Base-by-base conservation (phyloP, 2,329 filamentous ascomycete genomes). In the Emergomyces pasteurianus region DNA sequence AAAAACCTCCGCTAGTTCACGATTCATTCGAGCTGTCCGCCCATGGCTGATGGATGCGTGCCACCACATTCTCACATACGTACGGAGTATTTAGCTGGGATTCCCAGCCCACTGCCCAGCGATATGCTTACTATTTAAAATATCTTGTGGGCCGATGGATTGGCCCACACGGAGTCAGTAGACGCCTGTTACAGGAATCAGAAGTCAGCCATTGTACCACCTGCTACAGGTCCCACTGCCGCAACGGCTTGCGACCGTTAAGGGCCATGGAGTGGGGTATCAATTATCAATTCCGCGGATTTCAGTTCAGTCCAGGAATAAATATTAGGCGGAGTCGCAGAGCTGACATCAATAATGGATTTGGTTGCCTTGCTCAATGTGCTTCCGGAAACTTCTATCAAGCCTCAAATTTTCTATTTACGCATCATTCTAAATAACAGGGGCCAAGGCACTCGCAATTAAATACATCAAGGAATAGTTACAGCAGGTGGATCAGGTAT, bases 131-230 rank as follows among this genome's bases (percentile, higher is more conserved):
- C 14, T 12, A n/a, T n/a, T n/a, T n/a, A n/a, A 54, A 62, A 47
- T 63, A 54, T 34, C 40, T 62, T 12, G 58, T 16, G 72, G 71
- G 0, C 65, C 64, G 0, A 65, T 73, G 64, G 72, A 69, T 2
- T 74, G 71, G 70, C 64, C 73, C 1, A 62, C 67, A 1, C 62
- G 65, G 14, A 74, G 71, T 56, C 65, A 67, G 16, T 68, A 72
- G 62, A 71, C 72, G 34, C 73, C 70, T 61, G 16, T 64, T 2
- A 70, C 74, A 43, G 70, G 67, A 2, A 65, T 72, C 46, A 31
- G 61, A 70, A 8, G 63, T 72, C n/a, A 59, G 23, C 26, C 62
- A 21, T 40, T 62, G 3, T 43, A 4, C 38, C 58, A 26, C 10
- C 52, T 61, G 8, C 58, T 54, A 34, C 54, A 59, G 14, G 47